Evolutionary conservation across 129 eudicot genomes (phyloP), one percentile per base, ranked within the genome.

Genomic region (Saposhnikovia divaricata): DNA sequence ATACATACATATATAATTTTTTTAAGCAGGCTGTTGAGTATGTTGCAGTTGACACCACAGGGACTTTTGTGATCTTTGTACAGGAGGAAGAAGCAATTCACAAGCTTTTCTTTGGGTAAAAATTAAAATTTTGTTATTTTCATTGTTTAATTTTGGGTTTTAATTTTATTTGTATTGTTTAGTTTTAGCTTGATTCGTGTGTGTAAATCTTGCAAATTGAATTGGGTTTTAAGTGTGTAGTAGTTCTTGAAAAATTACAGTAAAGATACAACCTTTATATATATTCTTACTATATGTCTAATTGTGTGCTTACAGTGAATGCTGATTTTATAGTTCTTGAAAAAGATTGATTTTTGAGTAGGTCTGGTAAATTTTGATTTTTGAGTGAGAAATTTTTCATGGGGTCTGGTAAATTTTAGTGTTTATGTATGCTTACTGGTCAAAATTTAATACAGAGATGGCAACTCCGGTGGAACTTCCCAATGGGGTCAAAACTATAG

Each of bases 381-480:
- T 72, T 69, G 15, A 9, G 34, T 59, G n/a, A 7, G n/a, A 0
- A 59, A 9, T 8, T n/a, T 73, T 43, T n/a, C 10, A 0, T 0
- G 51, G 19, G 51, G 9, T n/a, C 0, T 46, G 78, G 43, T 71
- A 6, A 74, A 4, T 28, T 13, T 45, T 50, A 31, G 23, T 63
- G 11, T 4, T 42, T 61, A 44, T 42, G 81, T 63, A 21, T 63
- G 69, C 69, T 61, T 61, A 61, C 34, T n/a, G 9, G 69, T 61
- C 37, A 25, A 25, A 59, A 37, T 77, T 16, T 18, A 13, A 47
- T 61, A 78, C 85, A 75, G 46, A 80, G 77, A 89, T 91, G 97
- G 97, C 97, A 80, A 89, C 93, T 77, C 97, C 88, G 8, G 97
- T 91, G 45, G 93, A 91, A 76, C 97, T 94, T 66, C 97, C 97